Base-by-base conservation (phyloP, 1,284 basidiomycete species). In the Prillingera fragicola region DNA sequence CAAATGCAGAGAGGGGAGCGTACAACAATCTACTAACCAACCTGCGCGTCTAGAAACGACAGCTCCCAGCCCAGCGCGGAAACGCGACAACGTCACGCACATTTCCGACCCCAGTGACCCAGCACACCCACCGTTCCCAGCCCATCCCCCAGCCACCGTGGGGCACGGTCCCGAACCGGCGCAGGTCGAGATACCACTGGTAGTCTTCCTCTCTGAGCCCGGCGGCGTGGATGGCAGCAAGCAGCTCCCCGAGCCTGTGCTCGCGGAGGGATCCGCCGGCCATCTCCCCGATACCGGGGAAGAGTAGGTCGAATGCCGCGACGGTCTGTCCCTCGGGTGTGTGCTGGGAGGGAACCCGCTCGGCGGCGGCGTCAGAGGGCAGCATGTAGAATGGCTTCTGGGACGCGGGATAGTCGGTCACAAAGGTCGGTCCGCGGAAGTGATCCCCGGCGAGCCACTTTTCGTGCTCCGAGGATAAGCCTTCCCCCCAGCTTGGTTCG, bases 381-480 rank as follows among this genome's bases (percentile, higher is more conserved):
- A 67, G 82, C 95, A 97, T 97, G 73, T 99, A 99, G 72, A 97
- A 98, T 8, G 95, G 89, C 69, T 99, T 99, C 52, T 87, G 69
- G 0, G 57, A 25, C 1, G 75, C 71, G 0, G 94, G 94, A 65
- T 97, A 99, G 65, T 94, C 81, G 4, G 83, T 88, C 33, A 99
- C 84, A 63, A 97, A 97, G 1, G 92, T 78, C 0, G 95, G 94
- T 0, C 83, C 83, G 26, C 45, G 51, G 38, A 82, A 71, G 32
- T 70, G 50, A 23, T 14, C 33, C 36, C 82, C 80, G 0, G 89
- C 85, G 4, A 98, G 76, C 80, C 84, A 95, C 46, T 82, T 81
- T 70, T 99, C 95, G 67, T 97, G 92, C 65, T 96, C 92, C 62
- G 84, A 86, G 54, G 84, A 81, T 21, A 98, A 73, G 1, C 79